Conservation (phyloP, 495 filamentous ascomycete species). For the Patellaria atrata region DNA sequence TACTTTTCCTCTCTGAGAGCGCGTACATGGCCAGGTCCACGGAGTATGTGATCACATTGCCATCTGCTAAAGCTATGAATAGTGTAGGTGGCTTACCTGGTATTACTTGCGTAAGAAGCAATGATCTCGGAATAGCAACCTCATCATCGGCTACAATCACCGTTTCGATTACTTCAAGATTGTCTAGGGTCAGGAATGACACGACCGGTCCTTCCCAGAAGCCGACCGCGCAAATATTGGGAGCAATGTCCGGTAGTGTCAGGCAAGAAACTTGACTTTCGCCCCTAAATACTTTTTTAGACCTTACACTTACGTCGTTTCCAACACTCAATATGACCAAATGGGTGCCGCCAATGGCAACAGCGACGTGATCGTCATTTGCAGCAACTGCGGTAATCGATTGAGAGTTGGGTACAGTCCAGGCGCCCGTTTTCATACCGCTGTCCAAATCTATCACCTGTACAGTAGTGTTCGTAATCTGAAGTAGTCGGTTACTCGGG, state of each 20-base stretch:
- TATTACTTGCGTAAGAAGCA: slow-evolving; percentile 63
- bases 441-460: slow-evolving; percentile 52
- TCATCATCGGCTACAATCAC: slow-evolving; percentile 41
- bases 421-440: slow-evolving; percentile 51
- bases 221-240: slow-evolving; percentile 53
- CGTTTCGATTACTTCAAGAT: slow-evolving; percentile 47
- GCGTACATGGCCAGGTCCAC: slow-evolving; percentile 42
- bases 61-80: slow-evolving; percentile 89
- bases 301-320: slow-evolving; percentile 39
- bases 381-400: slow-evolving; percentile 67
- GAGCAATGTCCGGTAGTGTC: slow-evolving; percentile 41
- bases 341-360: slow-evolving; percentile 56
- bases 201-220: slow-evolving; percentile 65
- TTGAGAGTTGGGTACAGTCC: slow-evolving; percentile 43
- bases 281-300: slow-evolving; percentile 43
- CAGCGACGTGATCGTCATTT: slow-evolving; percentile 49
- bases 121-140: slow-evolving; percentile 63
- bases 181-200: slow-evolving; percentile 44
- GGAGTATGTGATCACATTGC: slow-evolving; percentile 74
- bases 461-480: slow-evolving; percentile 56
- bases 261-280: slow-evolving; percentile 74
- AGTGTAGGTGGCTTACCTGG: slow-evolving; percentile 50
- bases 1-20: slow-evolving; percentile 59
- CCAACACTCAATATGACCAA: slow-evolving; percentile 52
- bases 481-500: slow-evolving; percentile 48